phyloP scores from a whole-genome alignment of 2,329 filamentous ascomycete species.

The Sclerotinia sclerotiorum region DNA sequence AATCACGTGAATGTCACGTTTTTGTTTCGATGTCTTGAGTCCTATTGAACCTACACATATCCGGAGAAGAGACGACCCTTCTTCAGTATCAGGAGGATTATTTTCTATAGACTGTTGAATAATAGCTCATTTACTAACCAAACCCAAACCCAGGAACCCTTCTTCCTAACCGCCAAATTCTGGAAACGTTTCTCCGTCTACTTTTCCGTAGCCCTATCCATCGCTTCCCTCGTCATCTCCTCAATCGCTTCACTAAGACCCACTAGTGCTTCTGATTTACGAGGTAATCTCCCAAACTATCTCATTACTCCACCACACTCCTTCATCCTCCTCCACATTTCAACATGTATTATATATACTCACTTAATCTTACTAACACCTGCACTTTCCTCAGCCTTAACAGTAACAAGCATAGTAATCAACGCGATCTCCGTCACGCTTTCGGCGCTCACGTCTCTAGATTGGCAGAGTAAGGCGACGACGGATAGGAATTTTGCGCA shows the following conservation, averaged over 20 bases:
- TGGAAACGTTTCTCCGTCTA: conserved; percentile 36
- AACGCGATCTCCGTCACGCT: conserved; percentile 32
- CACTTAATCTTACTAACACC: too few relatives aligned
- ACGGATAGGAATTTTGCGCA: conserved; percentile 32
- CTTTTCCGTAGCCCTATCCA: conserved; percentile 30
- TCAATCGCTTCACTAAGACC: conserved; percentile 27
- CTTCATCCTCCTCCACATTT: background rate
- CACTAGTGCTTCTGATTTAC: conserved; percentile 13
- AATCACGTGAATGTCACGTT: background rate
- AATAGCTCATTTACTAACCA: background rate
- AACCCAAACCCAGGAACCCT: conserved; percentile 19
- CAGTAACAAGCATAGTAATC: conserved; percentile 31
- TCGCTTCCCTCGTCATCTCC: conserved; percentile 28
- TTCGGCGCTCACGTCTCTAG: conserved; percentile 33
- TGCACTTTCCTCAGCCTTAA: conserved; percentile 27
- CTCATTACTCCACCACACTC: background rate
- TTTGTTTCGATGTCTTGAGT: background rate
- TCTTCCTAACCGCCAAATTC: conserved; percentile 31
- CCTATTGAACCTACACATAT: background rate
- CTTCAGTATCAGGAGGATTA: background rate
- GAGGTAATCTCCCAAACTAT: conserved; percentile 22
- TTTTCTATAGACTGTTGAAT: too few relatives aligned
- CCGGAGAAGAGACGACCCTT: background rate
- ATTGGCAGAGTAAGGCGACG: conserved; percentile 33
- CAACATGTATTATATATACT: too few relatives aligned